Evolutionary conservation across 1,284 basidiomycete species (phyloP).

Genomic region (Puccinia polysora): DNA sequence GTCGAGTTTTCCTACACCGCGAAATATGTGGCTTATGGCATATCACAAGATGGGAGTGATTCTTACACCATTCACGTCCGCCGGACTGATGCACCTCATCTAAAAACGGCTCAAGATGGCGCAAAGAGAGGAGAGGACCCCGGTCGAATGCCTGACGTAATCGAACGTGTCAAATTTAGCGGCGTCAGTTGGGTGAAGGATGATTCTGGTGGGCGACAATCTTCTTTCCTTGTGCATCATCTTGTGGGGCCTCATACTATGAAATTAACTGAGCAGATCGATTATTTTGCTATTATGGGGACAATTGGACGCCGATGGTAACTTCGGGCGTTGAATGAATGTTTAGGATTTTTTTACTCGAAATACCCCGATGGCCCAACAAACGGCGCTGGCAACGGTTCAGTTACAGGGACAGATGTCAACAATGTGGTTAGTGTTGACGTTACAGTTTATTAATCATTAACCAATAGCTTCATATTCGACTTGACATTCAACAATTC

Average conservation of each 20-base stretch:
- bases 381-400: too few relatives aligned
- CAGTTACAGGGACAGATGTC: not conserved
- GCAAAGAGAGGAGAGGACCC: constrained; percentile 56
- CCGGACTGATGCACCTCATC: constrained; percentile 59
- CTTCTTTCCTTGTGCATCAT: too few relatives aligned
- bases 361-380: not conserved
- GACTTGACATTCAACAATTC: not conserved
- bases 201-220: too few relatives aligned
- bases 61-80: constrained; percentile 62
- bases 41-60: constrained; percentile 72
- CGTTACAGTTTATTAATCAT: not conserved
- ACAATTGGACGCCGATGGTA: too few relatives aligned
- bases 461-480: too few relatives aligned
- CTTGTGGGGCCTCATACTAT: constrained; percentile 2
- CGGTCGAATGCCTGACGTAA: constrained; percentile 62
- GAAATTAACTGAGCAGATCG: not conserved
- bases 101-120: constrained; percentile 56
- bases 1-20: constrained; percentile 66
- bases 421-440: not conserved
- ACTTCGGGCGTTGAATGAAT: too few relatives aligned
- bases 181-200: too few relatives aligned
- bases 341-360: too few relatives aligned
- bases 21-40: constrained; percentile 68
- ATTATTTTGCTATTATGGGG: too few relatives aligned
- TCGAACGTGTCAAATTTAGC: constrained; percentile 73